Conservation (phyloP, 2,329 filamentous ascomycete species). For the Cephalotrichum gorgonifer region DNA sequence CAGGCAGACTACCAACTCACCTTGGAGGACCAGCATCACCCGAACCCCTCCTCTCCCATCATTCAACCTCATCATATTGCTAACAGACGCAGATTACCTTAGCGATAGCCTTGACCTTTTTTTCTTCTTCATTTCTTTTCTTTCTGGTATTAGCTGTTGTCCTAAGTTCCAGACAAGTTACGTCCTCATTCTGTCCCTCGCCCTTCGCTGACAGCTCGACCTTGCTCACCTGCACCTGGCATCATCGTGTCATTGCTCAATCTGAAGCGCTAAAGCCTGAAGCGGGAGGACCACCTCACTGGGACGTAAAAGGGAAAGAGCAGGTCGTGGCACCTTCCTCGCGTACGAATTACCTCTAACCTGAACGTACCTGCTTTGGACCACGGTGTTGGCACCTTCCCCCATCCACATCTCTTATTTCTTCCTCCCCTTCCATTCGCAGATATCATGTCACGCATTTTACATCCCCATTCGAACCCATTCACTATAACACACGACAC, state of each 20-base stretch:
- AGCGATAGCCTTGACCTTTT: not conserved
- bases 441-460: not conserved
- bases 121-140: not conserved
- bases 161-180: not conserved
- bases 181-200: no score
- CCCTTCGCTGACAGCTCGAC: not conserved
- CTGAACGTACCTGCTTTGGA: not conserved
- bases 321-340: not conserved
- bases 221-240: not conserved
- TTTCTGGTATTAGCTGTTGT: not conserved
- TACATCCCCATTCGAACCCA: not conserved
- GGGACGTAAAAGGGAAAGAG: not conserved
- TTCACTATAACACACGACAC: not conserved
- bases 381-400: not conserved
- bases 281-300: not conserved
- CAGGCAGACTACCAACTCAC: not conserved
- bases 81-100: not conserved
- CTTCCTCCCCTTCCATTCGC: not conserved
- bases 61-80: not conserved
- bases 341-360: not conserved
- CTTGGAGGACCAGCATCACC: not conserved
- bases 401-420: not conserved
- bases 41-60: not conserved
- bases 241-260: not conserved
- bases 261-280: not conserved